Evolutionary conservation across 495 filamentous ascomycete species (phyloP), one percentile per base, ranked within the genome.

Genomic region (Hypoxylon intermedium): DNA sequence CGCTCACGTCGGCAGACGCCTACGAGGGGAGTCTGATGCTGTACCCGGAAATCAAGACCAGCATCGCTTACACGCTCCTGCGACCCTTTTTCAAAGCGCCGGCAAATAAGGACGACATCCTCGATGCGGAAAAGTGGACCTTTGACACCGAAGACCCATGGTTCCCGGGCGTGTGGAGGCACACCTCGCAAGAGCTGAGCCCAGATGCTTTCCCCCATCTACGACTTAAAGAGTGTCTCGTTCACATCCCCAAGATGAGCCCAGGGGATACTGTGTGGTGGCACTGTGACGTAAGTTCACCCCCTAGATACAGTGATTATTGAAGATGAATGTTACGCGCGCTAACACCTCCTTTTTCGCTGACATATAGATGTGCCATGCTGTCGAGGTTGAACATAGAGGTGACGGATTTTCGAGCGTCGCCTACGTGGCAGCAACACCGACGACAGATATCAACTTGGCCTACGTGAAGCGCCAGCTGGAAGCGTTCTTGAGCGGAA

Each of bases 261-360:
- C 41, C 43, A 6, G 58, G 58, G 15, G 58, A 62, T 48, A 56
- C 58, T 2, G 50, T 62, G 40, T 62, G 58, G 58, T 62, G 58
- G 58, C 58, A 62, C 24, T 33, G 34, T 6, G 58, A 62, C 36
- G 53, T 56, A 56, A 56, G 53, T 37, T 34, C 36, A 45, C 13
- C 18, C 33, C 23, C 40, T 16, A 20, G 19, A n/a, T n/a, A n/a
- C n/a, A 20, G 13, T n/a, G 21, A n/a, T 31, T n/a, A 15, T 6
- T 28, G 28, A n/a, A 26, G 20, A 26, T 44, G 20, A 44, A 47
- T 55, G 36, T 44, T 46, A 20, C 20, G 13, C 51, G 44, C 42
- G 58, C 34, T 37, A 37, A 37, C n/a, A 12, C 34, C 45, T 48
- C 45, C 45, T 21, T 33, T 31, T 48, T 48, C 6, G 21, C 48